Evolutionary conservation across 176 grass and related monocot genomes (phyloP).

Genomic region (Aegilops speltoides): DNA sequence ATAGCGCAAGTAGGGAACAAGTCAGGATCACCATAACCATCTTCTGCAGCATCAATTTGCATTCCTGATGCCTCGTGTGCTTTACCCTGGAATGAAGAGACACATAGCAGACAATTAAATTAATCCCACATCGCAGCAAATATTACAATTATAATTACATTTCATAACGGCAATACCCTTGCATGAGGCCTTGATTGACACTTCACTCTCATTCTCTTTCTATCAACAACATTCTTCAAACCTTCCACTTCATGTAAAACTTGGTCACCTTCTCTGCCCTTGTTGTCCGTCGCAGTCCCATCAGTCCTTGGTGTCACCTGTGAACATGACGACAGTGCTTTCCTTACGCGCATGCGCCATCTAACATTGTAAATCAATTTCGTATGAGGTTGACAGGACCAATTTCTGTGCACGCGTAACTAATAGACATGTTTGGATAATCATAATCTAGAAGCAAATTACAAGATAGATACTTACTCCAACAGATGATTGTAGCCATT

Average conservation of each 20-base stretch:
- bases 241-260: conserved; percentile 92
- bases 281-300: conserved; percentile 17
- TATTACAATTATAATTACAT: not conserved
- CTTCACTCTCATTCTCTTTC: conserved; percentile 68
- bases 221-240: conserved; percentile 61
- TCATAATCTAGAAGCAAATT: not conserved
- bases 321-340: conserved; percentile 38
- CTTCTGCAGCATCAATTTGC: conserved; percentile 86
- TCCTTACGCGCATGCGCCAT: conserved; percentile 72
- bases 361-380: conserved; percentile 35
- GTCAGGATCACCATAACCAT: conserved; percentile 64
- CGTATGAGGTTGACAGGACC: not conserved
- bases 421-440: conserved; percentile 16
- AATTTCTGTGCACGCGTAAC: not conserved
- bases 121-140: not conserved
- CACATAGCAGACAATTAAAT: conserved; percentile 25
- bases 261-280: conserved; percentile 58
- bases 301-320: conserved; percentile 26
- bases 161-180: conserved; percentile 41
- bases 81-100: conserved; percentile 62
- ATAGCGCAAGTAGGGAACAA: conserved; percentile 81
- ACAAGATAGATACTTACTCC: conserved; percentile 44
- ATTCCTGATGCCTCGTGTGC: conserved; percentile 68
- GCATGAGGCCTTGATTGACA: conserved; percentile 60
- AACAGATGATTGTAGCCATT: conserved; percentile 91